Evolutionary conservation across 1,139 yeast species (phyloP), one percentile per base, ranked within the genome.

Genomic region (Kodamaea sp.): DNA sequence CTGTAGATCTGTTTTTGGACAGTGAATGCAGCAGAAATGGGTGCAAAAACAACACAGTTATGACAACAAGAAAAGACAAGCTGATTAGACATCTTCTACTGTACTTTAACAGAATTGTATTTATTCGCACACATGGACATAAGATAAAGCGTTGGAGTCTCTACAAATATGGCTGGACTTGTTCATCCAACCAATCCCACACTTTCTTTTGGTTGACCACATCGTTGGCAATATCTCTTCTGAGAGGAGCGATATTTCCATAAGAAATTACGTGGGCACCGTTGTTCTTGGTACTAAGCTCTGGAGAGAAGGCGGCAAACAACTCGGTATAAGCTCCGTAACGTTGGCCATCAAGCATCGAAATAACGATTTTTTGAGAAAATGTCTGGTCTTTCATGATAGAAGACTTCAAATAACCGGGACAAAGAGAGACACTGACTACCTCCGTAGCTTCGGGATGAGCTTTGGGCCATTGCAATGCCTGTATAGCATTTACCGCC

Each of bases 321-420:
- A 50, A 39, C 30, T 51, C 53, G 7, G 59, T 51, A 35, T 51
- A 51, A 11, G 56, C 57, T 13, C 59, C 59, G 4, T 42, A 26
- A n/a, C n/a, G n/a, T n/a, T n/a, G n/a, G n/a, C n/a, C n/a, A n/a
- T n/a, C n/a, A n/a, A n/a, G n/a, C n/a, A n/a, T n/a, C n/a, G n/a
- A n/a, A n/a, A n/a, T n/a, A n/a, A n/a, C n/a, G n/a, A n/a, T n/a
- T n/a, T n/a, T n/a, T n/a, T n/a, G n/a, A n/a, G n/a, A n/a, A n/a
- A n/a, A n/a, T n/a, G n/a, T n/a, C n/a, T n/a, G n/a, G n/a, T n/a
- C n/a, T n/a, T n/a, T n/a, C n/a, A n/a, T n/a, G n/a, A n/a, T n/a
- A n/a, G n/a, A n/a, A 2, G 78, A 60, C 9, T 42, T 46, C 23
- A 76, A 44, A 26, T 52, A 44, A 8, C 81, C 83, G 2, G 82